These are phyloP conservation scores for Monilinia polystroma DNA, from an alignment of 2,329 filamentous ascomycete genomes.

Conservation along the genomic window DNA sequence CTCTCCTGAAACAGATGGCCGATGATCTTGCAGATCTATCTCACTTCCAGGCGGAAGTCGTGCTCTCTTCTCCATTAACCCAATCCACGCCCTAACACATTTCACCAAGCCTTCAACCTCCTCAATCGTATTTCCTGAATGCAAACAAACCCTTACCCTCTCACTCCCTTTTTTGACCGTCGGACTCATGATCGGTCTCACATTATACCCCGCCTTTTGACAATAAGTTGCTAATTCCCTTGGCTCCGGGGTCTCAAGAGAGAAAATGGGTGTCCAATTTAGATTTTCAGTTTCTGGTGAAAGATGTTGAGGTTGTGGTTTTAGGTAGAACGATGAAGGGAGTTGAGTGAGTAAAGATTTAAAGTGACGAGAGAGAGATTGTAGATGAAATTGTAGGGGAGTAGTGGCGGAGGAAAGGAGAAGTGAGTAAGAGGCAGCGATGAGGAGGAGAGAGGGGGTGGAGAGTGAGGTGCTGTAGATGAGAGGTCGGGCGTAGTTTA, in stretches of 20 bases:
- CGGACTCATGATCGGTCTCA: slow-evolving; percentile 65
- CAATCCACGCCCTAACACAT: slow-evolving; percentile 33
- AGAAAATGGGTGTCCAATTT: slow-evolving; percentile 60
- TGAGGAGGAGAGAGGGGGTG: slow-evolving; percentile 44
- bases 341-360: slow-evolving; percentile 47
- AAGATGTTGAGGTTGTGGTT: slow-evolving; percentile 42
- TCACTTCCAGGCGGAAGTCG: background rate
- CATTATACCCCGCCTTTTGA: slow-evolving; percentile 57
- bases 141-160: slow-evolving; percentile 65
- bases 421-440: slow-evolving; percentile 46
- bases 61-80: slow-evolving; percentile 7
- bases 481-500: slow-evolving; percentile 41
- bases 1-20: rapidly evolving
- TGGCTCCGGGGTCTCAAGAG: slow-evolving; percentile 57
- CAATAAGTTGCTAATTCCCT: slow-evolving; percentile 59
- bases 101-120: slow-evolving; percentile 54
- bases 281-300: slow-evolving; percentile 29
- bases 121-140: slow-evolving; percentile 60
- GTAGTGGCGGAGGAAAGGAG: slow-evolving; percentile 52
- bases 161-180: slow-evolving; percentile 64
- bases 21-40: background rate
- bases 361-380: slow-evolving; percentile 1
- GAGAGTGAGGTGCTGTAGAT: slow-evolving; percentile 47
- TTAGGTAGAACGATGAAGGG: slow-evolving; percentile 21
- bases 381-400: slow-evolving; percentile 19